Base-by-base conservation (phyloP, 306 rosid genomes). In the Castanospermum australe region DNA sequence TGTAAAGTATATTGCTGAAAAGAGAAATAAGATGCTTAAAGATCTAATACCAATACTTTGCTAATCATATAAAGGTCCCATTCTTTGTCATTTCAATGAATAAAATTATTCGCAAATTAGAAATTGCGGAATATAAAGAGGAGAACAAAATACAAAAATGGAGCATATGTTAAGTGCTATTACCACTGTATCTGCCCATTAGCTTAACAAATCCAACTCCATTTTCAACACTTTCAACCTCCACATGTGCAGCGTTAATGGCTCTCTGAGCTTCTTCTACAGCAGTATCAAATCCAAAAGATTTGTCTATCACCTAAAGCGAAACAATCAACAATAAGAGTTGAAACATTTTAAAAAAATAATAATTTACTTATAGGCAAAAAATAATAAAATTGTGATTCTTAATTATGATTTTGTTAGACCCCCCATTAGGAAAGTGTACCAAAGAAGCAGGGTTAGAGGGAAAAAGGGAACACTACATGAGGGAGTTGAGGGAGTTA, bases 211-310 rank as follows among this genome's bases (percentile, higher is more conserved):
- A 88, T 86, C 97, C 97, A 45, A 92, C 90, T 82, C 97, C 97
- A 81, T 94, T 92, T 71, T 92, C 99, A 54, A 90, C 94, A 82
- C 99, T 92, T 79, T 88, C 92, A 82, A 86, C 99, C 89, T 94
- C 99, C 35, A 94, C 97, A 71, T 94, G 99, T 51, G 99, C 97
- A 70, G 99, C 99, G 22, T 91, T 85, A 55, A 94, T 92, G 67
- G 99, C 99, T 81, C 99, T 87, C 76, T 92, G 99, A 64, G 99
- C 97, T 92, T 94, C 99, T 88, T 94, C 97, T 75, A 92, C 99
- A 60, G 97, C 97, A 75, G 97, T 92, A 76, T 94, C 99, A 81
- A 94, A 94, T 69, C 99, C 99, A 90, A 94, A 94, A 76, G 99
- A 92, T 84, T 85, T 94, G 90, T 94, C 99, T 83, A 94, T 94